Evolutionary conservation across 768 basidiomycete genomes (phyloP).

Genomic region (Pleurotus djamor): DNA sequence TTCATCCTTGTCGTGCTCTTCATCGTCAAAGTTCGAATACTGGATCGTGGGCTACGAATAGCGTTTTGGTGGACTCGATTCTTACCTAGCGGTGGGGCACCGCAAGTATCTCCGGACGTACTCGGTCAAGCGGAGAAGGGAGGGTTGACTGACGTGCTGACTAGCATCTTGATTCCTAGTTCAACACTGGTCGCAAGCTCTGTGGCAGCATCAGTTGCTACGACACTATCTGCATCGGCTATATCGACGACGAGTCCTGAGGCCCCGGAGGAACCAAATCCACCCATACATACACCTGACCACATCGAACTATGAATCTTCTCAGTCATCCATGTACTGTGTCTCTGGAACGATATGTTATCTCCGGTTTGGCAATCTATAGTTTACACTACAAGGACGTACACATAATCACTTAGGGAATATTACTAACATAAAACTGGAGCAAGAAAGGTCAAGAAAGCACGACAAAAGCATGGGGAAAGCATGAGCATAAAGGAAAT

Average conservation of each 20-base stretch:
- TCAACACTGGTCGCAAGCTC: neutral
- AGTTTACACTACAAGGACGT: neutral
- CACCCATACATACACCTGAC: neutral
- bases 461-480: neutral
- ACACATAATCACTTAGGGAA: neutral
- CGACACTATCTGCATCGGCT: neutral
- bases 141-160: neutral
- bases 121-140: slow-evolving; percentile 4
- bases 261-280: too few relatives aligned
- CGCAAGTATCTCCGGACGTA: neutral
- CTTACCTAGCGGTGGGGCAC: slow-evolving; percentile 35
- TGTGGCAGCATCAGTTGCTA: neutral
- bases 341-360: neutral
- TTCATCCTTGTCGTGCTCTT: slow-evolving; percentile 85
- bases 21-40: slow-evolving; percentile 83
- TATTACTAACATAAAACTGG: neutral
- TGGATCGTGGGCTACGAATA: slow-evolving; percentile 76
- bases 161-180: neutral
- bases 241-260: neutral
- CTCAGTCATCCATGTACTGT: neutral
- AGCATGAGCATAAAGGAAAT: neutral
- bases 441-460: neutral
- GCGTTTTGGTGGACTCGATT: slow-evolving; percentile 90
- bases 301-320: neutral
- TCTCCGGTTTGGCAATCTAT: neutral